Evolutionary conservation across 176 grass and related monocot species (phyloP).

Genomic region (Chloris gayana): DNA sequence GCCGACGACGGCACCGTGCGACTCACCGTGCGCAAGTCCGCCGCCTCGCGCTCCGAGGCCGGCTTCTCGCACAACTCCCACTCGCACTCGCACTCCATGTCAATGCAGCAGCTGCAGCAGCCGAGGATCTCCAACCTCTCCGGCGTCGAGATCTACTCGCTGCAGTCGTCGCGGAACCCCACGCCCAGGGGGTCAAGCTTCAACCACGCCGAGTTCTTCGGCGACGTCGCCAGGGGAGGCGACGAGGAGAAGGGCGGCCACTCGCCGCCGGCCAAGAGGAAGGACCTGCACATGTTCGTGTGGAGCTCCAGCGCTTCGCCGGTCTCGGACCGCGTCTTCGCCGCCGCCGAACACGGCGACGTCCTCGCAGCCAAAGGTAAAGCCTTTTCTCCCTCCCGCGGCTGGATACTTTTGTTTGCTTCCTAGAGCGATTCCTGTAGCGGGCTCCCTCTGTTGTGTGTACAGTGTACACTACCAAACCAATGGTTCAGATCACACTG

Average conservation of each 20-base stretch:
- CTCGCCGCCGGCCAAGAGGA: conserved; percentile 52
- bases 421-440: not conserved
- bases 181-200: conserved; percentile 93
- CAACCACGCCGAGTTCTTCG: conserved; percentile 58
- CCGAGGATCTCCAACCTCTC: not conserved
- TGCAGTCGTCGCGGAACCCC: conserved; percentile 92
- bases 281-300: conserved; percentile 99
- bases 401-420: not conserved
- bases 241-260: not conserved
- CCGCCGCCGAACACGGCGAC: conserved; percentile 56
- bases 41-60: conserved; percentile 71
- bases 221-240: not conserved
- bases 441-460: too few species aligned
- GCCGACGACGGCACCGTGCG: conserved; percentile 55
- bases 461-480: not conserved
- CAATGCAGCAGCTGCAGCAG: conserved; percentile 26
- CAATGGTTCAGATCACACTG: not conserved
- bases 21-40: conserved; percentile 77
- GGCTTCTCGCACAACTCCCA: conserved; percentile 39
- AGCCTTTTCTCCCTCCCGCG: not conserved
- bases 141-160: conserved; percentile 87
- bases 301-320: conserved; percentile 99
- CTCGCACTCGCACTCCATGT: conserved; percentile 40
- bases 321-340: conserved; percentile 84
- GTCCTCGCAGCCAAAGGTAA: conserved; percentile 66